Conservation (phyloP, 345 rosid genomes). For the Xanthoceras sorbifolium region DNA sequence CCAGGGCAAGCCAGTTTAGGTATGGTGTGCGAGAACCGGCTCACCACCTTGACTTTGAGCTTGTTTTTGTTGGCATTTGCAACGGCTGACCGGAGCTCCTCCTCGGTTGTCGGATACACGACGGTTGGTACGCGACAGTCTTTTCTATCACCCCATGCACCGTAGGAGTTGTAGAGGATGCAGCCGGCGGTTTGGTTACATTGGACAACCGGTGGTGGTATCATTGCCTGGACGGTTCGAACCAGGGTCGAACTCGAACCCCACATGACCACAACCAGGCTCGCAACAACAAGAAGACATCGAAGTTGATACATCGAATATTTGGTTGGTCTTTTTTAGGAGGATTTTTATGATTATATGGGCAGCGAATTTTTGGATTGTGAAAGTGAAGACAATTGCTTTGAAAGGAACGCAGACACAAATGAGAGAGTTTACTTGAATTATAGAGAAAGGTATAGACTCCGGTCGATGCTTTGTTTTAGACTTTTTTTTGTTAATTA, state of each 20-base stretch:
- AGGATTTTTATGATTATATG: not conserved
- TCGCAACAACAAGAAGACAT: not conserved
- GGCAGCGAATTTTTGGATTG: not conserved
- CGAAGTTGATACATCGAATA: not conserved
- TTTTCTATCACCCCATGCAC: slow-evolving; percentile 72
- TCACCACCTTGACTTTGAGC: slow-evolving; percentile 70
- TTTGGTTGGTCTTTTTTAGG: too few species aligned
- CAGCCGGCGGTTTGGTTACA: slow-evolving; percentile 58
- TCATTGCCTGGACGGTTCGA: slow-evolving; percentile 39
- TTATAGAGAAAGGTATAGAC: not conserved
- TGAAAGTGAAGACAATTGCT: slow-evolving; percentile 2
- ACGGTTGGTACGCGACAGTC: slow-evolving; percentile 52
- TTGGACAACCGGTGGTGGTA: slow-evolving; percentile 55
- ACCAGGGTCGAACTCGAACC: not conserved
- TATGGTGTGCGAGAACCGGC: slow-evolving; percentile 76
- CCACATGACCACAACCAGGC: slow-evolving; percentile 1
- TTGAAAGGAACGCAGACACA: not conserved
- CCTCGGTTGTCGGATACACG: slow-evolving; percentile 67
- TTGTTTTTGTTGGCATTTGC: slow-evolving; percentile 53
- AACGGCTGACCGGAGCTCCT: slow-evolving; percentile 60
- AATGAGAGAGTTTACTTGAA: not conserved
- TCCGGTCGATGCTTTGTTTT: not conserved
- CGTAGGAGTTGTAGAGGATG: slow-evolving; percentile 68
- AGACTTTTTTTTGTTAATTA: not conserved
- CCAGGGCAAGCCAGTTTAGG: slow-evolving; percentile 84